Base-by-base conservation (phyloP, 2,329 filamentous ascomycete species). In the Bipolaris gigantea region DNA sequence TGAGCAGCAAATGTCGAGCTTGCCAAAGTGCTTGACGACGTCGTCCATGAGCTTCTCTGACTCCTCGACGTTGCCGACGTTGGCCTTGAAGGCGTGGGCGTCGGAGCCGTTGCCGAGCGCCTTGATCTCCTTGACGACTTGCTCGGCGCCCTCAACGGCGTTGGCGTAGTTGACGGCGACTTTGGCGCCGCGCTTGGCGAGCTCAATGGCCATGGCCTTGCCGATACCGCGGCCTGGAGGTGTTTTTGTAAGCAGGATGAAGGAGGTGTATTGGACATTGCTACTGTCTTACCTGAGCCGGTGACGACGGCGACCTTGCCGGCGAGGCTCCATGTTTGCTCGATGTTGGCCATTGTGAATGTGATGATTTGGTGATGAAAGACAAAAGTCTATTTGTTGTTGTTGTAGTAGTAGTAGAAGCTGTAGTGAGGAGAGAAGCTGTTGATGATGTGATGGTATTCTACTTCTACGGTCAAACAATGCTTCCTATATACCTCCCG, bases 141-240 rank as follows among this genome's bases (percentile, higher is more conserved):
- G 80, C 60, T 89, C 81, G 49, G 88, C 88, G 18, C 85, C 82
- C 47, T 83, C 79, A 55, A 79, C 75, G 69, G 83, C 84, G 78
- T 88, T 86, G 73, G 85, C 83, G 75, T 87, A 87, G 81, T 86
- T 87, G 71, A 87, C 82, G 56, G 85, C 81, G 48, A 87, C 83
- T 73, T 85, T 85, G 64, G 85, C 86, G 48, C 86, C 86, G 55
- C 85, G 83, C 57, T 81, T 79, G 55, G 82, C 86, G 51, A 89
- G 83, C 75, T 88, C 84, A 49, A 83, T 78, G 48, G 85, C 86
- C 79, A 88, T 88, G 63, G 83, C 83, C 48, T 82, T 81, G 55
- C 86, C 86, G 60, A 89, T 88, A 62, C 85, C 86, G 72, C 85
- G 84, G 65, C 83, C 80, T 83, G 53, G 27, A 35, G 21, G 15